Evolutionary conservation across 495 filamentous ascomycete species (phyloP), one percentile per base, ranked within the genome.

Genomic region (Rhypophila decipiens): DNA sequence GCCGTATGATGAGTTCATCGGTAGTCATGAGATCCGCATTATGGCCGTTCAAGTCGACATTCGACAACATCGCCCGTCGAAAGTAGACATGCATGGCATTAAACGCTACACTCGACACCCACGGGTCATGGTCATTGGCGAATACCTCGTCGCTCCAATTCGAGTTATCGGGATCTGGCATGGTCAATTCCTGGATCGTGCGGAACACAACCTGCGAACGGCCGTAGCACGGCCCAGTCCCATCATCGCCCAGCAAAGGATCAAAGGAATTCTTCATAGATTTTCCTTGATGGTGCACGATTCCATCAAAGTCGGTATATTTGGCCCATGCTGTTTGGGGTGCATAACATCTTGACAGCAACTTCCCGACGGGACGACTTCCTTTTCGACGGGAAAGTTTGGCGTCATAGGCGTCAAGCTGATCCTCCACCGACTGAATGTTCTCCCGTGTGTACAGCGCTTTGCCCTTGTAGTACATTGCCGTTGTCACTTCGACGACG

Each of bases 161-260:
- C 2, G 1, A 18, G 18, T 37, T 39, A 31, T 38, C 48, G 17
- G 48, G 49, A 11, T 56, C 53, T 2, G 45, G 49, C 41, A 41
- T 37, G 27, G 42, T 41, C 24, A 56, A 45, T 38, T 56, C 53
- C 45, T 56, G 53, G 24, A 56, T 52, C 11, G 44, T 56, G 27
- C 53, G 48, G 39, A 56, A 56, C 46, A 51, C 53, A 38, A 56
- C 22, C 46, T 56, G 53, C 36, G 53, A 39, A 13, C 48, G 35
- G 44, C 49, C 53, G 11, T 39, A 45, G 2, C 13, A 31, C 41
- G 1, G 27, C 7, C 3, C 31, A 36, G 5, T n/a, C n/a, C 15
- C 24, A 17, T 8, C 1, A 8, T 29, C 20, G 4, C n/a, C 12
- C 10, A 31, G 19, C 43, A 42, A 24, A n/a, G 20, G 27, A 13